Evolutionary conservation across 352 stramenopile species (phyloP), one percentile per base, ranked within the genome.

Genomic region (Phytophthora brassicae): DNA sequence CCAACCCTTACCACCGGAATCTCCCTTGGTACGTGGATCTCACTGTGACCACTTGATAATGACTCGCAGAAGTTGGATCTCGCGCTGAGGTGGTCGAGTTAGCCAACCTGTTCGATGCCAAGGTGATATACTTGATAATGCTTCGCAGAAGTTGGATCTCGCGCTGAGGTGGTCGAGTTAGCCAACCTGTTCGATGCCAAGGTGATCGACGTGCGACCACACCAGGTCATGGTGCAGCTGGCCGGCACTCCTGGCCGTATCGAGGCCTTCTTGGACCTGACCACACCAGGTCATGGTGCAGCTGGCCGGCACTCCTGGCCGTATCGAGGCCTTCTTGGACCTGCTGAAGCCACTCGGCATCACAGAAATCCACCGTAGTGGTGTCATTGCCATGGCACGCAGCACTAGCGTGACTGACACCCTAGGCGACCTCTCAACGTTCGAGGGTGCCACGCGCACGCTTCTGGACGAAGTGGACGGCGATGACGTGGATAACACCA

Each of bases 161-260:
- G 86, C 20, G 79, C 83, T 17, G 83, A 94, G 52, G 82, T 92
- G 41, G 79, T 91, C 14, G 86, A 94, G 57, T 68, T 94, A 3
- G 83, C 86, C 8, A 91, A 86, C 56, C 67, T 94, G 26, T 94
- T 94, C 62, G 86, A 94, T 48, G 86, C 83, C 59, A 94, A 94
- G 71, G 80, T 92, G 36, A 89, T 94, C 12, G 84, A 94, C 60
- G 86, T 94, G 58, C 84, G 82, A 54, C 72, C 86, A 53, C 74
- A 90, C 64, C 86, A 92, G 55, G 73, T 92, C 8, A 91, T 94
- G 81, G 84, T 92, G 48, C 86, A 94, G 58, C 57, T 94, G 29
- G 86, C 83, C 8, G 86, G 86, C 39, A 89, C 82, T 2, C 86
- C 81, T 28, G 75, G 72, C 43, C 86, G 84, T 43, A 92, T 94